A percentile compares a stretch with the other conserved stretches of the same genome.
phyloP scores from a whole-genome alignment of 306 rosid species.

The Hippophae tibetana region DNA sequence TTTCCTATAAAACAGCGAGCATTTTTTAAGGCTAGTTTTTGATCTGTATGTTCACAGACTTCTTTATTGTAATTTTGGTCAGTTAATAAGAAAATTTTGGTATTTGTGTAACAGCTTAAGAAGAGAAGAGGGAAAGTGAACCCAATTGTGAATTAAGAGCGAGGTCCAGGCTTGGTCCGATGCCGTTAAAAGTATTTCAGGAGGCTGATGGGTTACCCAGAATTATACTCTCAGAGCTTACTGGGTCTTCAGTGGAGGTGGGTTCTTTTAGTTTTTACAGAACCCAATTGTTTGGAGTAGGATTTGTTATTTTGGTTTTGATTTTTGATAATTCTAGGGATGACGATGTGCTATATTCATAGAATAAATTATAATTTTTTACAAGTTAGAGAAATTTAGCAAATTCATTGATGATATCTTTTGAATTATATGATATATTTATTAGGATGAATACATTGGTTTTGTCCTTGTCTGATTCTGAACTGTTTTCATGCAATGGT shows the following conservation, averaged over 20 bases:
- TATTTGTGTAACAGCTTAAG: slow-evolving; percentile 30
- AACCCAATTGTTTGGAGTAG: background rate
- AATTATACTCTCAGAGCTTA: slow-evolving; percentile 47
- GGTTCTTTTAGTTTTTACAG: slow-evolving; percentile 4
- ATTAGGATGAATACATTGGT: background rate
- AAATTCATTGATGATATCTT: background rate
- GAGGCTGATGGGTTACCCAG: slow-evolving; percentile 47
- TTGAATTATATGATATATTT: background rate
- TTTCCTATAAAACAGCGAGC: too few relatives aligned
- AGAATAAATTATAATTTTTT: too few relatives aligned
- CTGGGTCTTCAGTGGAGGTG: slow-evolving; percentile 69
- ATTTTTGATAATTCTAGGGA: background rate
- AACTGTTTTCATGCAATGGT: slow-evolving; percentile 16
- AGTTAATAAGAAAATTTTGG: slow-evolving; percentile 19
- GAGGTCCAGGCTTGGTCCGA: slow-evolving; percentile 26
- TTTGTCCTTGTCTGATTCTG: background rate
- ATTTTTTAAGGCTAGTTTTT: too few relatives aligned
- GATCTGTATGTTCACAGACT: too few relatives aligned
- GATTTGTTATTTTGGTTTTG: background rate
- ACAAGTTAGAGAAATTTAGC: background rate
- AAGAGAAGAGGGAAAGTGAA: slow-evolving; percentile 40
- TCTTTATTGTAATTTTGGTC: background rate
- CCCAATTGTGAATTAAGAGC: slow-evolving; percentile 24
- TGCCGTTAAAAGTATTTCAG: slow-evolving; percentile 43
- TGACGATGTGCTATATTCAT: background rate